Evolutionary conservation across 148 eudicot genomes (phyloP).

Genomic region (Vaccinium vitisidaea): DNA sequence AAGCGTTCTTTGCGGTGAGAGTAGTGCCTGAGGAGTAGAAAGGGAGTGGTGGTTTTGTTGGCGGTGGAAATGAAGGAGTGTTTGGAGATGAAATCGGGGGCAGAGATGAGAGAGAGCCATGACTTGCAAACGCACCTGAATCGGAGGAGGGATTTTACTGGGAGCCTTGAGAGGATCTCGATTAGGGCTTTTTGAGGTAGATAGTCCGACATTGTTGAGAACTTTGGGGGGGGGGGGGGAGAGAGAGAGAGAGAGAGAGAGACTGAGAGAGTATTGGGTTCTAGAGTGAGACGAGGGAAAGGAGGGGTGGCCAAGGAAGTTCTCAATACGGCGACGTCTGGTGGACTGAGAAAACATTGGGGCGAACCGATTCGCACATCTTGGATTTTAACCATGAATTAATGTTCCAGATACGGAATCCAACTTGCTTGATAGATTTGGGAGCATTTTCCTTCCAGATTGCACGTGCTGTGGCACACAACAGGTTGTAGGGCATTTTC

Average conservation of each 20-base stretch:
- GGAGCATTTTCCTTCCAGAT: too few relatives aligned
- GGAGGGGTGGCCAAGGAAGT: too few relatives aligned
- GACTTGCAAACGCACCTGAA: conserved; percentile 1
- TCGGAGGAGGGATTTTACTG: neutral
- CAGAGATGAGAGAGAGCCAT: neutral
- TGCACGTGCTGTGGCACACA: too few relatives aligned
- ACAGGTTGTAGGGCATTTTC: too few relatives aligned
- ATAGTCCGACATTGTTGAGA: neutral
- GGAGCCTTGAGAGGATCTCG: neutral
- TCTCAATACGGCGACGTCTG: too few relatives aligned
- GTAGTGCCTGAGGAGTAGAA: neutral
- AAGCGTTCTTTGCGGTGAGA: conserved; percentile 4
- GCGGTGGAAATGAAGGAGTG: neutral
- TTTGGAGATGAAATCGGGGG: neutral
- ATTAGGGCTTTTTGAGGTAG: neutral
- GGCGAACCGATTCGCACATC: too few relatives aligned
- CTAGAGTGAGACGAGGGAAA: neutral
- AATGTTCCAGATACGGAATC: too few relatives aligned
- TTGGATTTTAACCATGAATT: too few relatives aligned
- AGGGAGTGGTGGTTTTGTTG: neutral
- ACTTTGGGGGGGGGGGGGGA: neutral
- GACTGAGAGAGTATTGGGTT: too few relatives aligned
- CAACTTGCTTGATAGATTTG: too few relatives aligned
- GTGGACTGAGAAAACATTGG: too few relatives aligned
- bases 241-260: too few relatives aligned